Base-by-base conservation (phyloP, 768 basidiomycete species). In the Russula griseocarnosa region DNA sequence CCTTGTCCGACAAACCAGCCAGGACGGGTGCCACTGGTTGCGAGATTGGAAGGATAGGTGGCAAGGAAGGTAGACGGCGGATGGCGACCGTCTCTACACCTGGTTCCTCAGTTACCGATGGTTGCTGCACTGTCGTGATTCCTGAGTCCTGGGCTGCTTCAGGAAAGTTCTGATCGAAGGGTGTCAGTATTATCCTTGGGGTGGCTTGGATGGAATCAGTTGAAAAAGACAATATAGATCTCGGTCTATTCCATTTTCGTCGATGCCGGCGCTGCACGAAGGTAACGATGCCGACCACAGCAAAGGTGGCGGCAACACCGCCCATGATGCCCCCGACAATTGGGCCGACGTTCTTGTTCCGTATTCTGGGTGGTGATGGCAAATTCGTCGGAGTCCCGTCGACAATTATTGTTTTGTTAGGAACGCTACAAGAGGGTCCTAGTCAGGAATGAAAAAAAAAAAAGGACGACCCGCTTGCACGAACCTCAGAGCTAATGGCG, bases 401-500 rank as follows among this genome's bases (percentile, higher is more conserved):
- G 16, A 30, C 22, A 5, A 8, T 24, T 57, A 66, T 61, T 22
- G 51, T 1, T 24, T 13, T 5, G 24, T 14, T 38, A 44, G 56
- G 51, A 18, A 14, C 44, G 14, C 63, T 65, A 55, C 7, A 8
- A 32, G 34, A 14, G 42, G 16, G 26, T 44, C 14, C 2, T n/a
- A 8, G 28, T 66, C 46, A 60, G 22, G 1, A 3, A 26, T 26
- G 36, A 24, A 30, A 6, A 38, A 6, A 34, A 34, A 10, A 32
- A 32, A n/a, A n/a, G 20, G 5, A 26, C 22, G 34, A 24, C 0
- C 14, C 42, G 3, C 28, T 51, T 20, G 32, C 20, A 63, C 69
- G 55, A 28, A 71, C 70, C 22, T 65, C n/a, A 69, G 49, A 20
- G 69, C 67, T 13, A 71, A 55, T n/a, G 66, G 69, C 2, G 69